These are phyloP conservation scores for Lichtheimia corymbifera DNA, from an alignment of 371 early-diverging fungal species.

Conservation along the genomic window DNA sequence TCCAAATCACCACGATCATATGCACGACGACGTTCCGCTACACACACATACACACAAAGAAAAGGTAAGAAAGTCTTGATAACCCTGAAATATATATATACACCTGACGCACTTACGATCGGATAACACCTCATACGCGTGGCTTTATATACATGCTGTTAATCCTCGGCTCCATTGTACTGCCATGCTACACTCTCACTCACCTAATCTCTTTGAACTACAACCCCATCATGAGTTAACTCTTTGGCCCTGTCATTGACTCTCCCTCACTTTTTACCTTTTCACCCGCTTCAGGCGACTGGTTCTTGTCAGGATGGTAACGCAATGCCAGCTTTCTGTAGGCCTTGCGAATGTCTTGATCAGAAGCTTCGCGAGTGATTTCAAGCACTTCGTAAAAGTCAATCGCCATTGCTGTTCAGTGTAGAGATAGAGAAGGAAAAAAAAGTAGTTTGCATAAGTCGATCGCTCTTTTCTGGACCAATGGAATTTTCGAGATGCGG, in stretches of 20 bases:
- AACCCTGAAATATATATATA: no score
- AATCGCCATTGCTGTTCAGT: constrained; percentile 11
- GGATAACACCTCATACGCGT: constrained; percentile 56
- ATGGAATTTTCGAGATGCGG: no score
- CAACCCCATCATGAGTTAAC: neutral
- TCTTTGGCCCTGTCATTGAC: neutral
- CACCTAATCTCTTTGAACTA: constrained; percentile 54
- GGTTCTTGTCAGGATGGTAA: constrained; percentile 64
- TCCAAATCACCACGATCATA: constrained; percentile 25
- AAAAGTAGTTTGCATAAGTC: no score
- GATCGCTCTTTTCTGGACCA: no score
- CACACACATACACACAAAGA: neutral
- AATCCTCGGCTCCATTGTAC: neutral
- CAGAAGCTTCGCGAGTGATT: constrained; percentile 28
- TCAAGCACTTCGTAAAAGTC: constrained; percentile 35
- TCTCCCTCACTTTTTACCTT: constrained; percentile 28
- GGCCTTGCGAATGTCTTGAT: constrained; percentile 48
- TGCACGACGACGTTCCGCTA: constrained; percentile 40
- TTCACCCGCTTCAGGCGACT: constrained; percentile 43
- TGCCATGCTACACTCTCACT: neutral
- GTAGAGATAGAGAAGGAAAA: neutral
- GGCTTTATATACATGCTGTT: neutral
- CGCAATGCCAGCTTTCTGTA: constrained; percentile 45
- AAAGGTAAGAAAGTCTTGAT: neutral
- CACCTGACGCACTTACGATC: constrained; percentile 38